Evolutionary conservation across 352 stramenopile species (phyloP).

Genomic region (Blastocystis sp.): DNA sequence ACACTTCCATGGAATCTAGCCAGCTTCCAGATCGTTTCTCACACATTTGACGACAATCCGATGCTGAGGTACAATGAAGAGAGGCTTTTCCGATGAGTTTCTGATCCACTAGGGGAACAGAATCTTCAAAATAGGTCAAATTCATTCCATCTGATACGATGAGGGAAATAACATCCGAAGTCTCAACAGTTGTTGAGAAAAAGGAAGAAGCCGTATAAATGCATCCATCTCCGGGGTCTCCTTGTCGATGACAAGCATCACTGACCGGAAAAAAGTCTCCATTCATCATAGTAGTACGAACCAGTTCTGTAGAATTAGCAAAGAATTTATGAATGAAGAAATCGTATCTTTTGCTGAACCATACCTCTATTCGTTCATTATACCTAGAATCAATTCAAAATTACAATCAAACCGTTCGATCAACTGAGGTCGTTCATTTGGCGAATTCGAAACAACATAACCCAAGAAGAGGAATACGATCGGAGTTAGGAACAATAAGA

Average conservation of each 20-base stretch:
- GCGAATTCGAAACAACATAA: conserved; percentile 24
- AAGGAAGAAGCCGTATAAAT: conserved; percentile 17
- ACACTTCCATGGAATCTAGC: neutral
- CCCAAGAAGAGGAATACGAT: conserved; percentile 50
- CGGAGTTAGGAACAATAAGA: conserved; percentile 22
- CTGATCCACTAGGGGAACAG: neutral
- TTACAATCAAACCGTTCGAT: neutral
- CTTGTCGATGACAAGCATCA: neutral
- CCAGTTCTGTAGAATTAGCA: neutral
- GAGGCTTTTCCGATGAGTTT: neutral
- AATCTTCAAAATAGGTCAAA: neutral
- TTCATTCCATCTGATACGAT: neutral
- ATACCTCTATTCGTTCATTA: conserved; percentile 12
- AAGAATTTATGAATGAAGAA: neutral
- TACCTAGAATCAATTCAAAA: neutral
- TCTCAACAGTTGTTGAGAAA: neutral
- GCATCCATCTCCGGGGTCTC: neutral
- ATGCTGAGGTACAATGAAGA: neutral
- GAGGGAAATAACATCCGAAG: neutral
- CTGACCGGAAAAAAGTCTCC: conserved; percentile 38
- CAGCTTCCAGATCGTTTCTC: neutral
- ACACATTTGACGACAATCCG: conserved; percentile 34
- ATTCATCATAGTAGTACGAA: neutral
- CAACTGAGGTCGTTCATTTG: conserved; percentile 20
- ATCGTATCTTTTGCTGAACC: neutral